Percentiles rank a stretch among this genome's conserved stretches.
These are phyloP conservation scores for Tuber umbilicatum DNA, from an alignment of 495 filamentous ascomycete genomes.

Conservation along the genomic window DNA sequence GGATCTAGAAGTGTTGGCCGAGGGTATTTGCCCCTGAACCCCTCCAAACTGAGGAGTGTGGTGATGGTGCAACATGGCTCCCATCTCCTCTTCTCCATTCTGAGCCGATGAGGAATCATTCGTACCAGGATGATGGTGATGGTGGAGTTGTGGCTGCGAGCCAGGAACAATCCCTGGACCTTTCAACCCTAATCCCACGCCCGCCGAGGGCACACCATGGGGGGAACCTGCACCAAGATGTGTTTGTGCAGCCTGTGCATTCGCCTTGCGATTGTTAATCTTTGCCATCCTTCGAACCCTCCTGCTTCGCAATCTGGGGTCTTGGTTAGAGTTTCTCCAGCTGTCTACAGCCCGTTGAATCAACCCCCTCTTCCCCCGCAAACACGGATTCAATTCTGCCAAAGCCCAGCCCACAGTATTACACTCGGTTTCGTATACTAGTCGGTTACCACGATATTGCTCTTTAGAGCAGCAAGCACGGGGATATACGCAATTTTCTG, in stretches of 20 bases:
- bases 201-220: conserved; percentile 26
- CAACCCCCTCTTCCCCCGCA: conserved; percentile 86
- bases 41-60: conserved; percentile 50
- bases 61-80: conserved; percentile 82
- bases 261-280: conserved; percentile 74
- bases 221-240: conserved; percentile 40
- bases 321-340: conserved; percentile 98
- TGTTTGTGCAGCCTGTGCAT: conserved; percentile 45
- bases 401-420: conserved; percentile 97
- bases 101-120: conserved; percentile 44
- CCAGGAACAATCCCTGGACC: conserved; percentile 40
- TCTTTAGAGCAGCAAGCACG: conserved; percentile 92
- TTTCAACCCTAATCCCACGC: conserved; percentile 38
- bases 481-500: conserved; percentile 96
- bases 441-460: conserved; percentile 86
- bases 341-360: conserved; percentile 97
- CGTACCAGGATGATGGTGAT: conserved; percentile 75
- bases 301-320: conserved; percentile 79
- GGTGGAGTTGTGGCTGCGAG: conserved; percentile 57
- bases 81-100: conserved; percentile 74
- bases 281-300: conserved; percentile 92
- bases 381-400: conserved; percentile 80
- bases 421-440: conserved; percentile 96
- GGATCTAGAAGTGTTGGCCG: conserved; percentile 38
- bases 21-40: conserved; percentile 39